Conservation (phyloP, 2,329 filamentous ascomycete genomes). For the Bipolaris sorokiniana region DNA sequence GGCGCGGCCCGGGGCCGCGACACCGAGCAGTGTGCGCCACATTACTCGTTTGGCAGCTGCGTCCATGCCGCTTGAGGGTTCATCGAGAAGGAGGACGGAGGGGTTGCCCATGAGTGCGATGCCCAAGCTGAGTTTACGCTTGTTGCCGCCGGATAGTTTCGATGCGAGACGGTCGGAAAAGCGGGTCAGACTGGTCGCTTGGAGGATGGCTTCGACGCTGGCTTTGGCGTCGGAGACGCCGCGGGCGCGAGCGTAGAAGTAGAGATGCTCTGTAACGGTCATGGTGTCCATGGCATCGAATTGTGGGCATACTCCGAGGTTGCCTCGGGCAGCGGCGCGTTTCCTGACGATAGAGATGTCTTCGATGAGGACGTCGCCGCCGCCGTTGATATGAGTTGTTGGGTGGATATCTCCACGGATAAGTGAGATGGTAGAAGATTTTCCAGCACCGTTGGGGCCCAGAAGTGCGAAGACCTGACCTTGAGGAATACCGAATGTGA, state of each 20-base stretch:
- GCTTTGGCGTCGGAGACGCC: slow-evolving; percentile 76
- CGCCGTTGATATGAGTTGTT: slow-evolving; percentile 59
- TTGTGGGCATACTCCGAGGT: slow-evolving; percentile 88
- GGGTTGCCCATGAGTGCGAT: slow-evolving; percentile 95
- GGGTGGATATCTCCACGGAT: slow-evolving; percentile 88
- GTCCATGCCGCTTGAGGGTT: slow-evolving; percentile 87
- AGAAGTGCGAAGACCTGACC: slow-evolving; percentile 88
- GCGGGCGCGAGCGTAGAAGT: slow-evolving; percentile 84
- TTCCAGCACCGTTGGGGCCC: slow-evolving; percentile 90
- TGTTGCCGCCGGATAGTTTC: slow-evolving; percentile 87
- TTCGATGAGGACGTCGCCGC: slow-evolving; percentile 84
- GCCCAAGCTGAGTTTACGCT: slow-evolving; percentile 86
- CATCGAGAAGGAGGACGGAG: slow-evolving; percentile 83
- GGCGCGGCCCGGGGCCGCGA: slow-evolving; percentile 73
- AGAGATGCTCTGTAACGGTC: slow-evolving; percentile 85
- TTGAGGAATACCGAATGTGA: slow-evolving; percentile 79
- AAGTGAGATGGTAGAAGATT: slow-evolving; percentile 85
- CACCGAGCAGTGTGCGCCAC: slow-evolving; percentile 82
- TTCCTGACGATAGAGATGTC: slow-evolving; percentile 74
- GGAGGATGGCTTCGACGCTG: slow-evolving; percentile 79
- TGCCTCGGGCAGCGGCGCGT: slow-evolving; percentile 72
- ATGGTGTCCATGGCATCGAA: slow-evolving; percentile 81
- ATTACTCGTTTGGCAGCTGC: slow-evolving; percentile 89
- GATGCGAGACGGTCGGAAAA: slow-evolving; percentile 78
- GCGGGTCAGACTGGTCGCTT: slow-evolving; percentile 75